Evolutionary conservation across 139 green algal species (phyloP), one percentile per base, ranked within the genome.

Genomic region (Marvania coccoides): DNA sequence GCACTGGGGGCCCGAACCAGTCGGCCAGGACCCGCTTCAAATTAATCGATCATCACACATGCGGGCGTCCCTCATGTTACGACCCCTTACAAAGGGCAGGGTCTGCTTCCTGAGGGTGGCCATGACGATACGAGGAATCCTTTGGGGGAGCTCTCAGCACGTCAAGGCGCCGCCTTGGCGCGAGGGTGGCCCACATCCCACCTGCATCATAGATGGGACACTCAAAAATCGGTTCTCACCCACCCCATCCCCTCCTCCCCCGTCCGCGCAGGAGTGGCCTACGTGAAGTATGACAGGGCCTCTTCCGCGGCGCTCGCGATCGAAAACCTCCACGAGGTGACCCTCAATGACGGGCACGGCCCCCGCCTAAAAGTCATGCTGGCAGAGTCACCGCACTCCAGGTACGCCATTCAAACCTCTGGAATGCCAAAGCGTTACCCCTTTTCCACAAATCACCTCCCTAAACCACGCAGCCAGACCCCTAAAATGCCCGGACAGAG

Each of bases 311-410:
- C 88, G 9, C 58, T 85, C 9, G 90, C 90, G 5, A 88, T 95
- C 58, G 90, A 96, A 71, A 74, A 68, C 54, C 74, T 96, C 19
- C 88, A 96, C 63, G 87, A 88, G 26, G 77, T 82, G 6, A 85
- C 87, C 8, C 75, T 95, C n/a, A 93, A 93, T 68, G 82, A 95
- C 46, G 90, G 88, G 7, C 74, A 83, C 9, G 88, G 87, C 19
- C 87, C 90, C 19, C 69, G 90, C 67, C 77, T 96, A 29, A 95
- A 95, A 74, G 90, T 96, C 6, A 78, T 96, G 64, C 70, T 95
- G 26, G 90, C 90, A 19, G 90, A 96, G 64, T 82, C 87, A 30
- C 85, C 85, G 13, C 83, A 74, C 51, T 71, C 65, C 5, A 81
- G 75, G 70, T 75, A 47, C 37, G 26, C 15, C 14, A 23, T 14